These are phyloP conservation scores for Arthromyces matolae DNA, from an alignment of 768 basidiomycete species.

Conservation along the genomic window DNA sequence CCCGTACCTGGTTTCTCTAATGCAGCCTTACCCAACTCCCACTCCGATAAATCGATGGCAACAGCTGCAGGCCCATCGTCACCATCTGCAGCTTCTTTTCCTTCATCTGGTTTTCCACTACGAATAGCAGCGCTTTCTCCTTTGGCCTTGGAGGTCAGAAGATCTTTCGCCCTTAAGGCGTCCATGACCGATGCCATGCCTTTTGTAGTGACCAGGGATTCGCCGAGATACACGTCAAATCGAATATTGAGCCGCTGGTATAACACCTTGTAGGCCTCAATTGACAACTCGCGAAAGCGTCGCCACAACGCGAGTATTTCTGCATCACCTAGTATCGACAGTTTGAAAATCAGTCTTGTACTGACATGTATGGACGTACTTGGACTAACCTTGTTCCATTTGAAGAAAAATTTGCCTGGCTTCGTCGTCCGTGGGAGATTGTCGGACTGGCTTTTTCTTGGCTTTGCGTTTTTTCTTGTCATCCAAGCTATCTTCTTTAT, in stretches of 20 bases:
- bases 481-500: no score
- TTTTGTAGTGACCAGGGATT: constrained; percentile 69
- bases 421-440: constrained; percentile 95
- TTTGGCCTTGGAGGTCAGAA: constrained; percentile 26
- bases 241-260: constrained; percentile 85
- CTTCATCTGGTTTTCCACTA: no score
- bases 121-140: no score
- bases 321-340: constrained; percentile 81
- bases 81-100: not conserved
- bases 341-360: no score
- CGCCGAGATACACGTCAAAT: constrained; percentile 90
- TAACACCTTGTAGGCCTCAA: constrained; percentile 81
- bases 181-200: constrained; percentile 68
- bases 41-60: constrained; percentile 80
- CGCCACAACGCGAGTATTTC: constrained; percentile 82
- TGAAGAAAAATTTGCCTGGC: constrained; percentile 6
- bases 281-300: constrained; percentile 84
- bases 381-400: constrained; percentile 9
- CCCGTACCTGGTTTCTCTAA: constrained; percentile 76
- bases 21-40: constrained; percentile 85
- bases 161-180: constrained; percentile 59
- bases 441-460: constrained; percentile 27
- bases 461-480: constrained; percentile 44
- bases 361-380: not conserved
- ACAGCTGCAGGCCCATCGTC: constrained; percentile 63